Percentiles rank a stretch among this genome's conserved stretches.
These are phyloP conservation scores for Cucurbita ficifolia DNA, from an alignment of 306 rosid species.

Conservation along the genomic window DNA sequence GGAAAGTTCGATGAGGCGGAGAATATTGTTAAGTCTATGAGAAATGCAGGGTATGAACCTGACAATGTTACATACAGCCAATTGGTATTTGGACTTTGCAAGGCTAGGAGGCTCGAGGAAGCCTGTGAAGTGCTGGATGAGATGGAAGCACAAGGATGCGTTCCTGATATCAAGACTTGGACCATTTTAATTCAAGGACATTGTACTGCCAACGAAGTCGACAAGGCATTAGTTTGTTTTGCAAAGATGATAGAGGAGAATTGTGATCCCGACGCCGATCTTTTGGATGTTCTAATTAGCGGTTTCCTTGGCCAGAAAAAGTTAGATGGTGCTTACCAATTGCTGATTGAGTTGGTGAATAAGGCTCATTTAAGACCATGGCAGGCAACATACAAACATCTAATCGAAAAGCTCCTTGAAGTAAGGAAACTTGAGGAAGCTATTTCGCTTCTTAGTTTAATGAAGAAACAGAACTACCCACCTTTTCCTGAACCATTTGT, in stretches of 20 bases:
- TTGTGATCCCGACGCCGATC: conserved; percentile 50
- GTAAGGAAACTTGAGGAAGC: conserved; percentile 63
- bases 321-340: conserved; percentile 44
- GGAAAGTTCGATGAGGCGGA: conserved; percentile 75
- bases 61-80: conserved; percentile 81
- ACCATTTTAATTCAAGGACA: conserved; percentile 83
- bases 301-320: conserved; percentile 39
- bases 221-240: conserved; percentile 44
- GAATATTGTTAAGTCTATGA: conserved; percentile 34
- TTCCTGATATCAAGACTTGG: conserved; percentile 86
- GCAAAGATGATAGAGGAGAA: conserved; percentile 53
- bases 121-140: conserved; percentile 58
- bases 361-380: conserved; percentile 36
- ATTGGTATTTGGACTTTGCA: conserved; percentile 69
- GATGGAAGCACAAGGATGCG: conserved; percentile 63
- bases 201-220: conserved; percentile 54
- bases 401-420: conserved; percentile 42
- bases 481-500: conserved; percentile 46
- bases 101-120: conserved; percentile 50
- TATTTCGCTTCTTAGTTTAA: conserved; percentile 43
- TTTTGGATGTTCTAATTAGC: conserved; percentile 41
- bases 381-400: conserved; percentile 54
- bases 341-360: conserved; percentile 45
- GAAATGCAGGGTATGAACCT: conserved; percentile 60
- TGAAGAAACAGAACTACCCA: conserved; percentile 51